phyloP scores from a whole-genome alignment of 2,329 filamentous ascomycete species.

The Cucurbitaria berberidis region DNA sequence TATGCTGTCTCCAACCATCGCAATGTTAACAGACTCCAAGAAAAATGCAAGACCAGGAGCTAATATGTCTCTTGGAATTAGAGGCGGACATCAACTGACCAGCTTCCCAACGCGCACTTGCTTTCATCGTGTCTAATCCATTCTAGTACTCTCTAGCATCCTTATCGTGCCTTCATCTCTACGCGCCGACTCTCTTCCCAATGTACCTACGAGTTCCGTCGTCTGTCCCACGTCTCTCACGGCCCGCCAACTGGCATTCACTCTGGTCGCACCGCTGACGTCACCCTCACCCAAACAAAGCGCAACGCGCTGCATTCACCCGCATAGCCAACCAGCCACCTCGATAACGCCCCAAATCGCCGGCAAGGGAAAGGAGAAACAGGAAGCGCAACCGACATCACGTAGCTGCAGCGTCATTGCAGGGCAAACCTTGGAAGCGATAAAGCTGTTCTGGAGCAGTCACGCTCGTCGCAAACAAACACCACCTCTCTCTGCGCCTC shows the following conservation, averaged over 20 bases:
- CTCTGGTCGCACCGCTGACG: slow-evolving; percentile 20
- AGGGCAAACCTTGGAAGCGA: slow-evolving; percentile 2
- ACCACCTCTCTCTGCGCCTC: not conserved
- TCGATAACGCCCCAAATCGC: slow-evolving; percentile 9
- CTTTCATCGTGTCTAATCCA: no score
- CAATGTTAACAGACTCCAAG: no score
- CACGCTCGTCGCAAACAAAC: slow-evolving; percentile 9
- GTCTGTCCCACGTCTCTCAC: no score
- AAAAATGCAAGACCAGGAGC: no score
- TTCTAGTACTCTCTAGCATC: no score
- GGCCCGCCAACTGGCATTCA: slow-evolving; percentile 8
- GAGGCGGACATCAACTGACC: no score
- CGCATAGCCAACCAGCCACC: slow-evolving; percentile 26
- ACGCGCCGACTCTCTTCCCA: no score
- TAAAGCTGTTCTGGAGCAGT: slow-evolving; percentile 12
- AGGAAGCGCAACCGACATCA: slow-evolving; percentile 13
- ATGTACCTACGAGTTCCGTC: not conserved
- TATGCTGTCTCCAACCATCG: no score
- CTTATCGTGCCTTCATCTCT: no score
- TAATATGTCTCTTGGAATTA: no score
- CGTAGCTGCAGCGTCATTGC: slow-evolving; percentile 33
- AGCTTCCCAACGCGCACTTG: no score
- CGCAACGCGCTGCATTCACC: slow-evolving; percentile 16
- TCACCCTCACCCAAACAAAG: slow-evolving; percentile 19
- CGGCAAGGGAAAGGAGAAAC: slow-evolving; percentile 11